Percentiles rank a stretch among this genome's conserved stretches.
Evolutionary conservation across 768 basidiomycete species (phyloP).

Genomic region (Cystoderma amianthinum): DNA sequence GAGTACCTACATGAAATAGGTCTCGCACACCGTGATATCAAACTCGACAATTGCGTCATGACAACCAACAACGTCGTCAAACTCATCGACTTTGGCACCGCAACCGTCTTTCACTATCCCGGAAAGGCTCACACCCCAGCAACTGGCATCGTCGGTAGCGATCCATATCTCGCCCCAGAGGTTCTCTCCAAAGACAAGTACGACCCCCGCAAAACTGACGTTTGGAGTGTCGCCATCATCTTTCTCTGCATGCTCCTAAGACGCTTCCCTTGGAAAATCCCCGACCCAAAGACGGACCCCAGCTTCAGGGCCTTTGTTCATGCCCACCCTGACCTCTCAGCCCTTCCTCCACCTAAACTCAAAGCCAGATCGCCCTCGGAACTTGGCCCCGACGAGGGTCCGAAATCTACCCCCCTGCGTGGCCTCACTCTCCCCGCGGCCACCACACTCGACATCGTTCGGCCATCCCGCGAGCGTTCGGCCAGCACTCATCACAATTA

Average conservation of each 20-base stretch:
- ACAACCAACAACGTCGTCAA: constrained; percentile 92
- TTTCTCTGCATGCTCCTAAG: constrained; percentile 99
- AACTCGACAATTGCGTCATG: constrained; percentile 99
- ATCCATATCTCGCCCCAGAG: constrained; percentile 97
- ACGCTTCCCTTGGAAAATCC: constrained; percentile 98
- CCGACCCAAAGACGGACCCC: constrained; percentile 88
- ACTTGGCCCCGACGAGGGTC: neutral
- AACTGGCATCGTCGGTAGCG: constrained; percentile 90
- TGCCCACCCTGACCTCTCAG: constrained; percentile 82
- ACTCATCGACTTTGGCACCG: constrained; percentile 98
- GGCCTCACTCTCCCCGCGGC: constrained; percentile 29
- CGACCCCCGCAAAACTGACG: constrained; percentile 96
- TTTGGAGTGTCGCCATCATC: constrained; percentile 97
- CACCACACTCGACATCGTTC: constrained; percentile 14
- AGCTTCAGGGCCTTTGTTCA: constrained; percentile 89
- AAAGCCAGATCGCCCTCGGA: constrained; percentile 2
- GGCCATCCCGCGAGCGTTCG: constrained; percentile 22
- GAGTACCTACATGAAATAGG: constrained; percentile 98
- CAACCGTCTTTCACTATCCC: constrained; percentile 99
- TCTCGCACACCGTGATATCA: constrained; percentile 96
- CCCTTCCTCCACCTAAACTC: constrained; percentile 32
- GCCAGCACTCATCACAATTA: constrained; percentile 23
- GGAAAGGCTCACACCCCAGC: constrained; percentile 79
- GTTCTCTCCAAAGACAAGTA: constrained; percentile 77
- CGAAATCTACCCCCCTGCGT: constrained; percentile 12